Conservation (phyloP, 257 asterid species). For the Henckelia pumila region DNA sequence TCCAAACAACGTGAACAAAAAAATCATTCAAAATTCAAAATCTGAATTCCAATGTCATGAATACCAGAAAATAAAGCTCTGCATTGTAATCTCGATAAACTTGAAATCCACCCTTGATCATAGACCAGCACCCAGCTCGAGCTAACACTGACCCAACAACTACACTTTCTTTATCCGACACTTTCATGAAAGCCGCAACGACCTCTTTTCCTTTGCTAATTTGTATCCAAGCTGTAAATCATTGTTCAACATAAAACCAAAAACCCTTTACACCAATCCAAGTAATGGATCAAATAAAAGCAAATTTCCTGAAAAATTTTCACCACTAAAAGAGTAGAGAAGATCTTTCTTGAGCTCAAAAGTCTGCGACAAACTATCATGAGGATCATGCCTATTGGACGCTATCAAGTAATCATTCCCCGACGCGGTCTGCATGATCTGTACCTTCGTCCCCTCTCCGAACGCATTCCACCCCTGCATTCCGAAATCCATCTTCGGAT, state of each 20-base stretch:
- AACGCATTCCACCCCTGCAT: constrained; percentile 27
- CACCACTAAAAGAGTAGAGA: constrained; percentile 47
- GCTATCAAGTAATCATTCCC: constrained; percentile 41
- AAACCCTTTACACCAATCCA: neutral
- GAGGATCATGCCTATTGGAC: constrained; percentile 21
- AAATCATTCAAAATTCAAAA: no score
- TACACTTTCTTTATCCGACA: neutral
- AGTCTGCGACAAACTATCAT: constrained; percentile 29
- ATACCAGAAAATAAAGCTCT: constrained; percentile 34
- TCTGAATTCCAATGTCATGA: neutral
- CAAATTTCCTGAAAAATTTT: neutral
- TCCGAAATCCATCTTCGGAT: constrained; percentile 32
- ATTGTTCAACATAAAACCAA: neutral
- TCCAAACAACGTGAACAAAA: no score
- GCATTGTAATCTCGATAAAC: constrained; percentile 26
- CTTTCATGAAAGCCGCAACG: constrained; percentile 29
- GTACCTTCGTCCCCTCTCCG: constrained; percentile 29
- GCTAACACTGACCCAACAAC: constrained; percentile 46
- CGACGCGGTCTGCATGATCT: constrained; percentile 14
- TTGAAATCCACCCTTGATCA: constrained; percentile 55
- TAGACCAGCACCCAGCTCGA: constrained; percentile 51
- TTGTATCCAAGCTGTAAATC: constrained; percentile 53
- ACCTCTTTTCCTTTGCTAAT: constrained; percentile 31
- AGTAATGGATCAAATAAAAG: neutral
- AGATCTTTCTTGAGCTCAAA: constrained; percentile 30